A percentile compares a stretch with the other conserved stretches of the same genome.
phyloP scores from a whole-genome alignment of 306 rosid genomes.

The Pyrus pyrifolia region DNA sequence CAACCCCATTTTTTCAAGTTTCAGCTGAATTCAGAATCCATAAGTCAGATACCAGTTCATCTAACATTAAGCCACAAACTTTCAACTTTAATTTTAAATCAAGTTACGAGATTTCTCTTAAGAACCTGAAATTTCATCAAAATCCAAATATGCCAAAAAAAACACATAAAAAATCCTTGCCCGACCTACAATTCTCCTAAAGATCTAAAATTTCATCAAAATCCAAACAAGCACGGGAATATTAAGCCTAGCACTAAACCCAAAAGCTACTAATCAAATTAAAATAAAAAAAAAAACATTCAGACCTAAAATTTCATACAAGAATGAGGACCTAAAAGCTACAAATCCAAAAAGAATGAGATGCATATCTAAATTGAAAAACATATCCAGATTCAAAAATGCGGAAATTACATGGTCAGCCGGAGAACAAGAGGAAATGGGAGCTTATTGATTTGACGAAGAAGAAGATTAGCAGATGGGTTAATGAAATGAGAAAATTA shows the following conservation, averaged over 20 bases:
- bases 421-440: no score
- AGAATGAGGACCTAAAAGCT: no score
- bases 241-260: background rate
- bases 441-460: no score
- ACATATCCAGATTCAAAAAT: background rate
- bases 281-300: background rate
- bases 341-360: background rate
- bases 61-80: background rate
- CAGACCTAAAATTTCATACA: background rate
- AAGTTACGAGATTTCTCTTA: background rate
- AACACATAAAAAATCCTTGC: background rate
- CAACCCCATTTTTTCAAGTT: conserved; percentile 46
- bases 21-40: conserved; percentile 23
- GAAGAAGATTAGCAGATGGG: no score
- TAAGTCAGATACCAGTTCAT: conserved; percentile 3
- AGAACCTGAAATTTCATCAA: background rate
- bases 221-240: background rate
- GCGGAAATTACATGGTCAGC: no score
- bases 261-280: background rate
- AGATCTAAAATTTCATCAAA: background rate
- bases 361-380: conserved; percentile 7
- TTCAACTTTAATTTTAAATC: background rate
- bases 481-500: no score
- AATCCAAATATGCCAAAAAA: background rate
- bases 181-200: background rate